A percentile compares a stretch with the other conserved stretches of the same genome.
phyloP scores from a whole-genome alignment of 371 early-diverging fungal genomes.

The Zopfochytrium polystomum region DNA sequence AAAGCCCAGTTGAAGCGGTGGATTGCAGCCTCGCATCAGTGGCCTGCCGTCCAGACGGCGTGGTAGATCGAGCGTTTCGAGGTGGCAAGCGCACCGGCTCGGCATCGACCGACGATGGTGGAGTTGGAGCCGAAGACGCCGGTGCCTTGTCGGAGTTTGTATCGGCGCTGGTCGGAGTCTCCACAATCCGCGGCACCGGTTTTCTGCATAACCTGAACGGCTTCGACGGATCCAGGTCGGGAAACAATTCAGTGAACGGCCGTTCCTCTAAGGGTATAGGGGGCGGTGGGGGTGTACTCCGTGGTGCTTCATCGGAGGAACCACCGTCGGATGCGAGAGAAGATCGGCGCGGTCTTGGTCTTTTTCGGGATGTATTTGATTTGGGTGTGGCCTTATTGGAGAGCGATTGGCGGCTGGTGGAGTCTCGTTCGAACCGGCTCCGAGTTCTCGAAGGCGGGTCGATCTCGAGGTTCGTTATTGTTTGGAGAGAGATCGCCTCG shows the following conservation, averaged over 20 bases:
- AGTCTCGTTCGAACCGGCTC: no score
- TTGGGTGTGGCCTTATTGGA: no score
- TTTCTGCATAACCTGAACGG: conserved; percentile 48
- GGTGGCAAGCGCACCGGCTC: not conserved
- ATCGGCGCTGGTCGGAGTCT: not conserved
- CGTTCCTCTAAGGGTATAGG: conserved; percentile 76
- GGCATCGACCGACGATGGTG: not conserved
- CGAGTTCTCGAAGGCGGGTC: no score
- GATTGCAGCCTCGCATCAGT: conserved; percentile 31
- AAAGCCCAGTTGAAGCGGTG: conserved; percentile 6
- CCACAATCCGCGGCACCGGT: conserved; percentile 1
- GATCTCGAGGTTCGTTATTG: no score
- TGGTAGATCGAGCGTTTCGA: not conserved
- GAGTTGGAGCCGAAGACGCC: conserved; percentile 13
- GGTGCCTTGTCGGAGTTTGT: not conserved
- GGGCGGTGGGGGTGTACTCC: not conserved
- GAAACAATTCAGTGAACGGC: conserved; percentile 74
- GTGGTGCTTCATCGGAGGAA: not conserved
- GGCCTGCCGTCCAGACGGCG: not conserved
- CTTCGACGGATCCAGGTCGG: conserved; percentile 64
- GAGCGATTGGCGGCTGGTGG: no score
- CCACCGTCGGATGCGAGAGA: no score
- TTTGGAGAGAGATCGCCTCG: no score
- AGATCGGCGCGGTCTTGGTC: no score
- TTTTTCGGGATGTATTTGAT: no score